These are phyloP conservation scores for Tricladium varicosporioides DNA, from an alignment of 2,329 filamentous ascomycete genomes.

Conservation along the genomic window DNA sequence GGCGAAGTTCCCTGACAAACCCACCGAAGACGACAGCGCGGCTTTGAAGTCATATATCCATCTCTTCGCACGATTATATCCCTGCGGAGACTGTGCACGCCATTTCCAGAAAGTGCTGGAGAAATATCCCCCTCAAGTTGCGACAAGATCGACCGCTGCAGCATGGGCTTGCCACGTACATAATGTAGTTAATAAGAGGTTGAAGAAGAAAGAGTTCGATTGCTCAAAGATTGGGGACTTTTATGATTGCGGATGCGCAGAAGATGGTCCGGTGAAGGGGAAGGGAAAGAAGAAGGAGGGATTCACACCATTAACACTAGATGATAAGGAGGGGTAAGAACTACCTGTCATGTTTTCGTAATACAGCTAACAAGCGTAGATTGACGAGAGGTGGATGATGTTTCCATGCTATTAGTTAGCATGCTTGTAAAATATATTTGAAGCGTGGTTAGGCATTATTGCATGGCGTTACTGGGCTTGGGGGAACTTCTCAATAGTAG, in stretches of 20 bases:
- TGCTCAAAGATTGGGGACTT: conserved; percentile 68
- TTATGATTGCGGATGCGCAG: conserved; percentile 70
- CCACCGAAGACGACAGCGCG: conserved; percentile 58
- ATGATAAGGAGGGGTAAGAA: conserved; percentile 31
- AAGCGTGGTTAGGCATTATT: background rate
- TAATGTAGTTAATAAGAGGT: conserved; percentile 63
- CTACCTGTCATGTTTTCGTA: no score
- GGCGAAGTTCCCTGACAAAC: conserved; percentile 65
- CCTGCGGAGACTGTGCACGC: conserved; percentile 66
- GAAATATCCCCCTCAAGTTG: conserved; percentile 64
- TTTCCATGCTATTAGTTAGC: conserved; percentile 17
- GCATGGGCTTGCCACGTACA: conserved; percentile 69
- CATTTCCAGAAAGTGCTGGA: conserved; percentile 64
- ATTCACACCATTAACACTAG: conserved; percentile 33
- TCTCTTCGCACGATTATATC: conserved; percentile 67
- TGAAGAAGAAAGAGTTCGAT: conserved; percentile 62
- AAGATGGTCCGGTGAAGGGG: conserved; percentile 50
- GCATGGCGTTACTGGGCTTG: conserved; percentile 4
- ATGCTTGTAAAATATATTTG: conserved; percentile 2
- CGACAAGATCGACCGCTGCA: conserved; percentile 60
- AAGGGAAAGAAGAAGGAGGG: conserved; percentile 29
- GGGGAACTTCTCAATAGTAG: no score
- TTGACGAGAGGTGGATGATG: conserved; percentile 25
- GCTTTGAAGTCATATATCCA: conserved; percentile 64
- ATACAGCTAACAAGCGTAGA: background rate